Base-by-base conservation (phyloP, 257 asterid species). In the Nicotiana sylvestris region DNA sequence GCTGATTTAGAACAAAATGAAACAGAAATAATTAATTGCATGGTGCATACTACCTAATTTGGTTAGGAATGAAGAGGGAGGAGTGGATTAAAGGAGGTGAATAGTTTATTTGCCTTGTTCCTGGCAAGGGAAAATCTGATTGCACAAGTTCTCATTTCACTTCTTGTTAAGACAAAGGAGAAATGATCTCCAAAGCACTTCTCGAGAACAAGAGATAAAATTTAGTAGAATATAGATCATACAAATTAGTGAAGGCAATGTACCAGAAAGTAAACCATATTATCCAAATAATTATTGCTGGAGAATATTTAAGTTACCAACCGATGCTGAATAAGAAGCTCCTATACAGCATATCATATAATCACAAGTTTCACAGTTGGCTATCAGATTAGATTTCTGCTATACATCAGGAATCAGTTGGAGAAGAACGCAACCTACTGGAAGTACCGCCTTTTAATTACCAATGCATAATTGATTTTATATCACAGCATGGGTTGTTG, bases 141-240 rank as follows among this genome's bases (percentile, higher is more conserved):
- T 72, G 61, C 79, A 12, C 25, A 72, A 72, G 79, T 46, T 25
- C 39, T 25, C 61, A 25, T 46, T 46, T 72, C 13, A 72, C 13
- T 46, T 25, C 51, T 25, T 46, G 39, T 46, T 46, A 13, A 72
- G 61, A 72, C 25, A 49, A 72, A 0, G 15, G 37, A 72, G 53
- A 72, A 46, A 72, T 46, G 61, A 29, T 12, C 60, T 49, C 79
- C 78, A 43, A 46, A 25, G 79, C 79, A 25, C 21, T 72, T 72
- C 79, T 70, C 78, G n/a, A n/a, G 77, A 39, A 69, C 77, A 37
- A 69, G 77, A 69, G 30, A 69, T 70, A 43, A 11, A 58, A 70
- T 39, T 21, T n/a, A 39, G 11, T 10, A 39, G 78, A 70, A 21
- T 39, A 70, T 2, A 43, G 18, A 69, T 5, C 33, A 55, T 39